Evolutionary conservation across 2,329 filamentous ascomycete genomes (phyloP).

Genomic region (Blastomyces emzantsi): DNA sequence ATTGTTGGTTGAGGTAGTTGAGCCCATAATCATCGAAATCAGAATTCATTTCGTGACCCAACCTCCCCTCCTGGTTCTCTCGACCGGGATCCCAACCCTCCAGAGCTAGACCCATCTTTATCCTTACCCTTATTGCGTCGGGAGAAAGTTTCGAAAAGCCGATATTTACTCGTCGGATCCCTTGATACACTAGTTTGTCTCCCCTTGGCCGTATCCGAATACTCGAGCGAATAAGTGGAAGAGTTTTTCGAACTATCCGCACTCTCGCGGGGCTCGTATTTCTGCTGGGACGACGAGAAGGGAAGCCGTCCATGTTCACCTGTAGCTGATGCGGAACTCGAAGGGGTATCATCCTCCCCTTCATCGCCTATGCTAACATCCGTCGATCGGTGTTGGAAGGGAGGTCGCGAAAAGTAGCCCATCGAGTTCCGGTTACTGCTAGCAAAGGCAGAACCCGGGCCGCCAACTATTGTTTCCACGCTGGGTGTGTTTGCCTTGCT

Average conservation of each 20-base stretch:
- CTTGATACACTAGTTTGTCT: slow-evolving; percentile 33
- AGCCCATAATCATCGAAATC: slow-evolving; percentile 4
- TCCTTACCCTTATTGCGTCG: slow-evolving; percentile 17
- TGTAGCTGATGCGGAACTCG: slow-evolving; percentile 36
- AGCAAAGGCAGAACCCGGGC: slow-evolving; percentile 22
- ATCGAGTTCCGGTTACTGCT: slow-evolving; percentile 34
- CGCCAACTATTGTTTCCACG: slow-evolving; percentile 25
- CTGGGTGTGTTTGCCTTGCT: slow-evolving; percentile 33
- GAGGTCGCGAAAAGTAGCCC: slow-evolving; percentile 33
- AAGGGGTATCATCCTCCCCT: slow-evolving; percentile 38
- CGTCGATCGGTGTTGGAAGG: slow-evolving; percentile 33
- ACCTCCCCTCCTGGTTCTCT: slow-evolving; percentile 11
- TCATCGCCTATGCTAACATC: slow-evolving; percentile 27
- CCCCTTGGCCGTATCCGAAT: slow-evolving; percentile 28
- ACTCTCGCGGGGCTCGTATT: slow-evolving; percentile 35
- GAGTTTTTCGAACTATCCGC: slow-evolving; percentile 40
- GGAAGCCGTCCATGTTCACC: slow-evolving; percentile 37
- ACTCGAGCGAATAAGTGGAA: slow-evolving; percentile 39
- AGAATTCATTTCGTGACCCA: slow-evolving; percentile 17
- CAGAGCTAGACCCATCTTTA: not conserved
- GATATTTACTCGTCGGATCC: slow-evolving; percentile 34
- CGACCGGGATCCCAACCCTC: not conserved
- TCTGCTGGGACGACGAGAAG: slow-evolving; percentile 28
- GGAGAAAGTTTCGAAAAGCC: slow-evolving; percentile 35
- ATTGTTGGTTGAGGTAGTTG: not conserved